Base-by-base conservation (phyloP, 2,329 filamentous ascomycete genomes). In the Cladosporium sp. region DNA sequence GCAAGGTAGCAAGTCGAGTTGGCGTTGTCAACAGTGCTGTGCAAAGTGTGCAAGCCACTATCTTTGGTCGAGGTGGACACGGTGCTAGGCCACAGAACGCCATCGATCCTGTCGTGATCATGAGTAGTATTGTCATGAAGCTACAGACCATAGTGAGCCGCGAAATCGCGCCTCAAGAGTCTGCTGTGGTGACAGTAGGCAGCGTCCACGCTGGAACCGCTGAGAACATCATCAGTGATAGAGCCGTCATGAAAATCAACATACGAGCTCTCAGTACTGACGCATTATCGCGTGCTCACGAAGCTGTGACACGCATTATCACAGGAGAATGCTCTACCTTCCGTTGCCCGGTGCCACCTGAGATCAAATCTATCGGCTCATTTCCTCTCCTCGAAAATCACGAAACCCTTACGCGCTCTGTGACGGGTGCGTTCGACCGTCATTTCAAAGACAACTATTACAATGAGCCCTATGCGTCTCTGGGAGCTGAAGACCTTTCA, bases 401-500 rank as follows among this genome's bases (percentile, higher is more conserved):
- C 58, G 71, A 64, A 0, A 57, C 60, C 0, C 70, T 77, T 0
- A 77, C 76, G 0, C 59, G 62, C 5, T 65, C 61, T 15, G 66
- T 83, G 0, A 72, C 73, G 10, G 63, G 66, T 3, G 66, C 70
- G 0, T 83, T 82, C 56, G 61, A 61, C 0, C 58, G 65, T 1
- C 75, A 78, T 56, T 83, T 83, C 59, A 66, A 70, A 1, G 34
- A 39, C 1, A 62, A 70, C 0, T 62, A 65, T 0, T 64, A 60
- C 5, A 64, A 57, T 2, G 73, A 74, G 35, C 65, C 71, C 8
- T 66, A 74, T 22, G 67, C 71, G 0, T 58, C 75, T 0, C 67
- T 70, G 5, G 77, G 73, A 0, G 79, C 75, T 39, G 83, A 85
- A 61, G 83, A 85, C 58, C 82, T 85, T 57, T 73, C 76, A 0